phyloP scores from a whole-genome alignment of 2,329 filamentous ascomycete genomes.

The Pleurostoma richardsiae region DNA sequence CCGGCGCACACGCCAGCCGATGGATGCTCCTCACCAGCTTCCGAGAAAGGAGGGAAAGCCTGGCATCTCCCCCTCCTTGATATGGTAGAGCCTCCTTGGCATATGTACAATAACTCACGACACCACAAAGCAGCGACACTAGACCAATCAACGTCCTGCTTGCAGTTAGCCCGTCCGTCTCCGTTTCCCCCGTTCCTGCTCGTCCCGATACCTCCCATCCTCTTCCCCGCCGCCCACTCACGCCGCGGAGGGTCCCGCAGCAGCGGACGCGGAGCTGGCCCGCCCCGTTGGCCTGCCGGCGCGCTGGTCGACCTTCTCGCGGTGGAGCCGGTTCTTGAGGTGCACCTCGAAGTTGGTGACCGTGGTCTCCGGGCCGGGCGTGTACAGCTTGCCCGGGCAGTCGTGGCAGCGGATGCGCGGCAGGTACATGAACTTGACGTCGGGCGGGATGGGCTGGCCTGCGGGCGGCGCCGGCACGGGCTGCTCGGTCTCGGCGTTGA shows the following conservation, averaged over 20 bases:
- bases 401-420: conserved; percentile 89
- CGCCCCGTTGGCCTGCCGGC: conserved; percentile 21
- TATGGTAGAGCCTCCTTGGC: too few relatives aligned
- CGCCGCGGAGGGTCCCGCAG: background rate
- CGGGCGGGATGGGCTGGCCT: conserved; percentile 49
- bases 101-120: too few relatives aligned
- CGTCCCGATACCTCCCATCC: too few relatives aligned
- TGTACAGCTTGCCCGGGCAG: conserved; percentile 91
- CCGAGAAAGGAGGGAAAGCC: too few relatives aligned
- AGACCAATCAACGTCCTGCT: too few relatives aligned
- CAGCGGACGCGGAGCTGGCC: background rate
- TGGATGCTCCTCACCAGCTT: too few relatives aligned
- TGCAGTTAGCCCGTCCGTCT: too few relatives aligned
- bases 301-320: conserved; percentile 60
- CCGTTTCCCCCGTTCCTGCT: too few relatives aligned
- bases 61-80: too few relatives aligned
- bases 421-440: conserved; percentile 75
- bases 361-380: conserved; percentile 77
- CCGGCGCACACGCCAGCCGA: too few relatives aligned
- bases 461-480: conserved; percentile 47
- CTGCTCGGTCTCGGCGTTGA: conserved; percentile 66
- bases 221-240: too few relatives aligned
- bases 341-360: conserved; percentile 92
- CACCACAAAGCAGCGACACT: too few relatives aligned
- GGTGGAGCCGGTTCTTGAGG: conserved; percentile 77